Conservation (phyloP, 164 flowering plant species). For the Echeveria elegans region DNA sequence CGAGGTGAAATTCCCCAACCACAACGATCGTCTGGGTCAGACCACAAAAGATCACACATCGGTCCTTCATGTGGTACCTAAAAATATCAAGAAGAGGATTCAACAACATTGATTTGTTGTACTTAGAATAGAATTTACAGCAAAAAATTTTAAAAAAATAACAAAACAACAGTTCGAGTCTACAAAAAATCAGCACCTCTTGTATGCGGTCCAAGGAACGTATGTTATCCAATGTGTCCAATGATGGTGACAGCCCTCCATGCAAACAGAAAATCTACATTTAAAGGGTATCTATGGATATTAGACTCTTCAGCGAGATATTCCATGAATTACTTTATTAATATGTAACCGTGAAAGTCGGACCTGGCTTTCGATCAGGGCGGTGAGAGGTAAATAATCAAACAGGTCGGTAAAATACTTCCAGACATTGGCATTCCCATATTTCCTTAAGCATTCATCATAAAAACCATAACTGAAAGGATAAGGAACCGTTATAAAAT, state of each 20-base stretch:
- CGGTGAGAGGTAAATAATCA: slow-evolving; percentile 76
- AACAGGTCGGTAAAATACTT: slow-evolving; percentile 81
- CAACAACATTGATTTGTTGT: background rate
- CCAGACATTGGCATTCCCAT: slow-evolving; percentile 90
- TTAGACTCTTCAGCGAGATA: background rate
- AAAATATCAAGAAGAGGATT: background rate
- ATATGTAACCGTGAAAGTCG: slow-evolving; percentile 10
- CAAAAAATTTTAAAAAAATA: too few relatives aligned
- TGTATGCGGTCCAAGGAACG: slow-evolving; percentile 78
- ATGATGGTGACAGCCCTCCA: slow-evolving; percentile 82
- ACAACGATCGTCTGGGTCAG: slow-evolving; percentile 84
- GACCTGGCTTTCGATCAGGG: slow-evolving; percentile 86
- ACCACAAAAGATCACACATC: slow-evolving; percentile 87
- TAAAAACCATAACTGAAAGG: slow-evolving; percentile 15
- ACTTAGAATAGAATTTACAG: background rate
- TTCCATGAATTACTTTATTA: background rate
- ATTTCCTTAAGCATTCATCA: slow-evolving; percentile 67
- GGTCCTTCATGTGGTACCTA: slow-evolving; percentile 94
- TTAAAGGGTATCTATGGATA: background rate
- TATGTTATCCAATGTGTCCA: slow-evolving; percentile 74
- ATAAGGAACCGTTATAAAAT: background rate
- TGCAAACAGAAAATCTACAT: slow-evolving; percentile 71
- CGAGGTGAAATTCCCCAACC: slow-evolving; percentile 90
- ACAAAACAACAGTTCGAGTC: background rate
- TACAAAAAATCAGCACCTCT: slow-evolving; percentile 32